phyloP scores from a whole-genome alignment of 2,329 filamentous ascomycete species.

The Trichophyton benhamiae region DNA sequence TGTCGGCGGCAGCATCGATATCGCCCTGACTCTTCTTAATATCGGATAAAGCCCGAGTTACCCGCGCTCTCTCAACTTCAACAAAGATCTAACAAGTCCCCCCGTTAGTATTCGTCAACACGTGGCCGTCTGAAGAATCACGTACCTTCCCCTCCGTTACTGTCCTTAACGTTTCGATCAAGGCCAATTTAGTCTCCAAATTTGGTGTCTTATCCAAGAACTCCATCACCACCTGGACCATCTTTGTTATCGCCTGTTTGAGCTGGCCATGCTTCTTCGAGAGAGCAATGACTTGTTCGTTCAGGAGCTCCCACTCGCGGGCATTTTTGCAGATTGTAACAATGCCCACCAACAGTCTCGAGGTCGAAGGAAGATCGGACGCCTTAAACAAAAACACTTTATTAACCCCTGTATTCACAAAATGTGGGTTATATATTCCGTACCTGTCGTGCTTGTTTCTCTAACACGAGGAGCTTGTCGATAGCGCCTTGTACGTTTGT shows the following conservation, averaged over 20 bases:
- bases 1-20: constrained; percentile 76
- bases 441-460: constrained; percentile 97
- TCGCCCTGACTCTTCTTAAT: constrained; percentile 97
- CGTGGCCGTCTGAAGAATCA: neutral
- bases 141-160: constrained; percentile 87
- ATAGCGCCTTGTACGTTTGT: constrained; percentile 71
- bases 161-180: constrained; percentile 89
- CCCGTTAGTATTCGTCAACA: neutral
- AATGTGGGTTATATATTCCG: constrained; percentile 12
- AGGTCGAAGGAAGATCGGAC: constrained; percentile 91
- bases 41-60: constrained; percentile 88
- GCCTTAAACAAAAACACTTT: constrained; percentile 44
- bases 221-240: constrained; percentile 92
- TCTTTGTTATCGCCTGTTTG: constrained; percentile 96
- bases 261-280: constrained; percentile 99
- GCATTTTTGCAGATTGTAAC: constrained; percentile 90
- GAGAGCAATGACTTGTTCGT: constrained; percentile 87
- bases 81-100: constrained; percentile 64
- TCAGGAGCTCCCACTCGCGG: constrained; percentile 85
- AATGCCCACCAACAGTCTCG: constrained; percentile 72
- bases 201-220: constrained; percentile 80
- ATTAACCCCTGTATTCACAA: neutral
- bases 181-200: constrained; percentile 74
- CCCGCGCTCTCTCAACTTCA: constrained; percentile 90
- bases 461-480: constrained; percentile 80